Percentiles rank a stretch among this genome's conserved stretches.
phyloP scores from a whole-genome alignment of 306 rosid species.

The Senna tora region DNA sequence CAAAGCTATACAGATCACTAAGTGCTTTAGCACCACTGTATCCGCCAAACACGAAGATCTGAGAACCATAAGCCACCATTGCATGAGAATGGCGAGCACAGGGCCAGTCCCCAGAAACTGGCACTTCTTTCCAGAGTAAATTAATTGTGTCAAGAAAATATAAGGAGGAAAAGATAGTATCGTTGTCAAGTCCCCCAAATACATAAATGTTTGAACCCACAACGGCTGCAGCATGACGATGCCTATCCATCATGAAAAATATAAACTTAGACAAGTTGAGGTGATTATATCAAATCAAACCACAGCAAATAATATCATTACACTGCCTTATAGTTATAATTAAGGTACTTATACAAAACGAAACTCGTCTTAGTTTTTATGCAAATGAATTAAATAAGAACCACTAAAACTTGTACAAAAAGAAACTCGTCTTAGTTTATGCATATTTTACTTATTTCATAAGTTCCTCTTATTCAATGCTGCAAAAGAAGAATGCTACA shows the following conservation, averaged over 20 bases:
- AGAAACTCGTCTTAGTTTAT: not conserved
- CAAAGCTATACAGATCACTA: constrained; percentile 79
- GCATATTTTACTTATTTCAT: constrained; percentile 9
- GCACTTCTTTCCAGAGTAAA: constrained; percentile 69
- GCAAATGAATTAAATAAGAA: constrained; percentile 12
- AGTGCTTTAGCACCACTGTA: constrained; percentile 78
- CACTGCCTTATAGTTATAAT: constrained; percentile 2
- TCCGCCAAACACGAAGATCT: constrained; percentile 77
- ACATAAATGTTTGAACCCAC: constrained; percentile 75
- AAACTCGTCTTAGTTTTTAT: not conserved
- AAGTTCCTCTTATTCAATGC: constrained; percentile 8
- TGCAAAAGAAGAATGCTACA: constrained; percentile 16
- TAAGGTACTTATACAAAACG: constrained; percentile 5
- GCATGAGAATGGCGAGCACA: constrained; percentile 91
- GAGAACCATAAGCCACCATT: constrained; percentile 77
- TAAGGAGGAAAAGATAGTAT: constrained; percentile 66
- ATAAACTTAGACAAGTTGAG: constrained; percentile 20
- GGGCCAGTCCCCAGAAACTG: constrained; percentile 66
- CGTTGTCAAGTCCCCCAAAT: constrained; percentile 88
- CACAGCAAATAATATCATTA: constrained; percentile 9
- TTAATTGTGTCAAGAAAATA: constrained; percentile 62
- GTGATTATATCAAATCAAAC: constrained; percentile 23
- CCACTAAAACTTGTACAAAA: constrained; percentile 14
- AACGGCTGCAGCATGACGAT: constrained; percentile 88
- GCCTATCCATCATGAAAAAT: constrained; percentile 58